Percentiles rank a stretch among this genome's conserved stretches.
phyloP scores from a whole-genome alignment of 1,284 basidiomycete genomes.

The Sphagnurus paluster region DNA sequence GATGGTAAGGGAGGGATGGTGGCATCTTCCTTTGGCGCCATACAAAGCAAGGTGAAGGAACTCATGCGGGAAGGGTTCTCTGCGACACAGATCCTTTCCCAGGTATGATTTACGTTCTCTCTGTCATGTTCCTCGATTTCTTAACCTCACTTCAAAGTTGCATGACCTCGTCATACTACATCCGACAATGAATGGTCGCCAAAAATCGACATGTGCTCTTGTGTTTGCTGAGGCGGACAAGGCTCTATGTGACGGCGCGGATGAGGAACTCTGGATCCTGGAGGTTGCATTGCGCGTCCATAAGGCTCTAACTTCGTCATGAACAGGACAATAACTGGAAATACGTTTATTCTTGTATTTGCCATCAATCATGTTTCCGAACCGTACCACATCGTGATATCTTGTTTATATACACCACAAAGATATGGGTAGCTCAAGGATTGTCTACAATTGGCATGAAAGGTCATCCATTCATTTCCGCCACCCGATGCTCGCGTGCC shows the following conservation, averaged over 20 bases:
- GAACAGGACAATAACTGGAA: background rate
- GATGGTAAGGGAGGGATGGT: slow-evolving; percentile 29
- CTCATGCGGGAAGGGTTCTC: slow-evolving; percentile 91
- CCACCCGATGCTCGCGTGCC: too few relatives aligned
- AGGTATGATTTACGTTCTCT: slow-evolving; percentile 51
- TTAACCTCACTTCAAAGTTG: slow-evolving; percentile 49
- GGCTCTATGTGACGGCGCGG: slow-evolving; percentile 94
- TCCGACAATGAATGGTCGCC: slow-evolving; percentile 75
- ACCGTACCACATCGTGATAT: too few relatives aligned
- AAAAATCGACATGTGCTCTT: slow-evolving; percentile 84
- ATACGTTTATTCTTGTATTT: background rate
- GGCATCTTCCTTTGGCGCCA: slow-evolving; percentile 62
- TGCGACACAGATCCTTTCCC: slow-evolving; percentile 85
- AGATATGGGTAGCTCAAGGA: too few relatives aligned
- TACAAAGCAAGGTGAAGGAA: slow-evolving; percentile 73
- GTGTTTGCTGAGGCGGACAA: slow-evolving; percentile 96
- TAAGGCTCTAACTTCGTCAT: slow-evolving; percentile 54
- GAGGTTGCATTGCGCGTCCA: slow-evolving; percentile 82
- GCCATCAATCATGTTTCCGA: too few relatives aligned
- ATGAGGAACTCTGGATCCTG: slow-evolving; percentile 95
- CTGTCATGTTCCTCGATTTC: slow-evolving; percentile 9
- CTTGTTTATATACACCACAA: too few relatives aligned
- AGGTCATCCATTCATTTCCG: too few relatives aligned
- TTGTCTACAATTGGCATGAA: too few relatives aligned
- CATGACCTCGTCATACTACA: slow-evolving; percentile 90